Conservation (phyloP, 805 yeast species). For the Dipodascus albidus region DNA sequence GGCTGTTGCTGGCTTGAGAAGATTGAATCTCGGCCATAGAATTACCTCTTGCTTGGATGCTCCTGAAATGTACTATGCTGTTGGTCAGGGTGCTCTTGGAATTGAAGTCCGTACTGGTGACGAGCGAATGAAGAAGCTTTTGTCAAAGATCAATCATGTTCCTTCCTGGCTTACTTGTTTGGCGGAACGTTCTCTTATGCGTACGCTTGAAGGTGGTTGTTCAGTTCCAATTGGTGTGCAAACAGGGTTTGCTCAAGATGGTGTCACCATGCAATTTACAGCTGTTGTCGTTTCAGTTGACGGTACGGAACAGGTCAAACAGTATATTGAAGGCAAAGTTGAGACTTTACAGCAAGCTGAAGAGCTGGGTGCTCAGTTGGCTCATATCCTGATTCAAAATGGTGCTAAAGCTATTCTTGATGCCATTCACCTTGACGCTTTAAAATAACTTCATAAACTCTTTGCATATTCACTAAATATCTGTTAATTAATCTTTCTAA, state of each 20-base stretch:
- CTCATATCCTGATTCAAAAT: constrained; percentile 47
- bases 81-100: constrained; percentile 98
- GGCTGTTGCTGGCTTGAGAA: constrained; percentile 84
- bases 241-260: constrained; percentile 37
- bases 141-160: constrained; percentile 53
- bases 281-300: constrained; percentile 79
- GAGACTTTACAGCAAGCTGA: constrained; percentile 48
- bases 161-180: constrained; percentile 63
- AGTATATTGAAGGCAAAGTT: constrained; percentile 32
- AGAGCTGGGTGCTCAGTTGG: constrained; percentile 57
- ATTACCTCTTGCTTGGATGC: constrained; percentile 62
- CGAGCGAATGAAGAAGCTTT: constrained; percentile 40
- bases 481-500: too few relatives aligned
- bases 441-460: neutral
- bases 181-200: constrained; percentile 82
- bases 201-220: constrained; percentile 92
- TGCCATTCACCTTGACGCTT: constrained; percentile 40
- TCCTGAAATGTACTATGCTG: constrained; percentile 86
- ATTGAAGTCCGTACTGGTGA: constrained; percentile 76
- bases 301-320: constrained; percentile 64
- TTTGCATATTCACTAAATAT: neutral
- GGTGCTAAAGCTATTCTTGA: constrained; percentile 84
- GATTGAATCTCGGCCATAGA: constrained; percentile 62
- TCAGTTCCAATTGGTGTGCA: constrained; percentile 94
- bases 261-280: constrained; percentile 34